Conservation (phyloP, 2,329 filamentous ascomycete species). For the Capronia americana region DNA sequence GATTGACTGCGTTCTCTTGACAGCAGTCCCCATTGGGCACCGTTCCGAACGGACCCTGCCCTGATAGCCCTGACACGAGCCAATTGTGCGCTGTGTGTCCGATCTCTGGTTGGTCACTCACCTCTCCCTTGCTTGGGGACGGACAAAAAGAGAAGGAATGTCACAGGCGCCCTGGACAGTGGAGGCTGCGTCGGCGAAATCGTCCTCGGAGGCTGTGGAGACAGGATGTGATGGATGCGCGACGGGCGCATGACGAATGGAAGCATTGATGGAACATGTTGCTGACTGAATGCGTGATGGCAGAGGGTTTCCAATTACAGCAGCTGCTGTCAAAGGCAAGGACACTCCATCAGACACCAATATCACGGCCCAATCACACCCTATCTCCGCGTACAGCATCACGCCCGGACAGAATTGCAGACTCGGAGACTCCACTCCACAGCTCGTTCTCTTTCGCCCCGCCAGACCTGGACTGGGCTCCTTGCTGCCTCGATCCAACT, state of each 20-base stretch:
- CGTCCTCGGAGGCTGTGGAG: background rate
- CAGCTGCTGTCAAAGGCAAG: constrained; percentile 11
- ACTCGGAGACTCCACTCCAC: constrained; percentile 26
- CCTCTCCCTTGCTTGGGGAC: constrained; percentile 14
- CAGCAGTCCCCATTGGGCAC: constrained; percentile 24
- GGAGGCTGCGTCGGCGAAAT: constrained; percentile 13
- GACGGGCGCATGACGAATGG: constrained; percentile 1
- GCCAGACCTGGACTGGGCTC: constrained; percentile 14
- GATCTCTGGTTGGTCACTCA: constrained; percentile 28
- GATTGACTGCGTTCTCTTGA: constrained; percentile 22
- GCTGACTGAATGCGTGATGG: constrained; percentile 29
- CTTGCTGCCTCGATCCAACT: constrained; percentile 23
- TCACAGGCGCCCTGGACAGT: constrained; percentile 3
- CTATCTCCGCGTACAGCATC: constrained; percentile 22
- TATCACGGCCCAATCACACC: constrained; percentile 21
- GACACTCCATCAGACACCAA: constrained; percentile 14
- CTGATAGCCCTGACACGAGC: constrained; percentile 22
- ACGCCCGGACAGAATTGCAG: constrained; percentile 13
- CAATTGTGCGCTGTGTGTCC: constrained; percentile 11
- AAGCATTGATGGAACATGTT: constrained; percentile 11
- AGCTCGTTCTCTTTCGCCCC: constrained; percentile 15
- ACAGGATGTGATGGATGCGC: background rate
- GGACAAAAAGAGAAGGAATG: constrained; percentile 9
- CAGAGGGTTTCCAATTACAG: constrained; percentile 27
- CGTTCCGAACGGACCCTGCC: constrained; percentile 21